Evolutionary conservation across 345 rosid genomes (phyloP).

Genomic region (Bruguiera sexangula): DNA sequence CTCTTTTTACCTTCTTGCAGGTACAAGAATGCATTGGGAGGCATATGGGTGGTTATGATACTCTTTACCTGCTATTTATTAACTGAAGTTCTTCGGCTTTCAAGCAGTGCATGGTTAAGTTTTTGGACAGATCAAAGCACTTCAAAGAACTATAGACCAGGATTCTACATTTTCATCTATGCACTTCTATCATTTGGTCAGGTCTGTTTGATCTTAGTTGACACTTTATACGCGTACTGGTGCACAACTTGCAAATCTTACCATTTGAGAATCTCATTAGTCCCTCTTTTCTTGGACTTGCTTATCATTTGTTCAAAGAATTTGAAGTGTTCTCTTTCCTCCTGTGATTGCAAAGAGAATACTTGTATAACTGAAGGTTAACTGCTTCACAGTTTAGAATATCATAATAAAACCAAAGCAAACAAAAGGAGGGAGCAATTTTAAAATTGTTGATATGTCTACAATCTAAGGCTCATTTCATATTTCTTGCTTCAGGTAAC

Average conservation of each 20-base stretch:
- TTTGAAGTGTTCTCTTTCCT: neutral
- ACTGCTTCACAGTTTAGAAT: no score
- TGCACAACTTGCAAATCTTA: neutral
- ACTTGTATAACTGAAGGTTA: no score
- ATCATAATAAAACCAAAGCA: no score
- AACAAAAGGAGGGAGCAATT: neutral
- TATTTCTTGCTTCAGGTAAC: constrained; percentile 54
- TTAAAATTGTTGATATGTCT: neutral
- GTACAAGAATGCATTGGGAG: constrained; percentile 93
- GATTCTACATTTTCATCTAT: constrained; percentile 71
- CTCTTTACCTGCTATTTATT: constrained; percentile 66
- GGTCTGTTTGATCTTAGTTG: constrained; percentile 33
- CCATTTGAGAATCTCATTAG: neutral
- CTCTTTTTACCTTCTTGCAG: constrained; percentile 34
- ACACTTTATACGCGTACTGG: constrained; percentile 3
- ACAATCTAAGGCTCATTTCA: neutral
- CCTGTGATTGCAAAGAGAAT: neutral
- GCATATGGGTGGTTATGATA: constrained; percentile 72
- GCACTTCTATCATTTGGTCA: constrained; percentile 79
- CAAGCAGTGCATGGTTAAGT: constrained; percentile 96
- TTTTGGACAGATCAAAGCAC: constrained; percentile 85
- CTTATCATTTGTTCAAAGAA: neutral
- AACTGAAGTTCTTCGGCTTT: constrained; percentile 83
- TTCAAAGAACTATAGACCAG: constrained; percentile 48
- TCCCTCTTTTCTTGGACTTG: neutral